Evolutionary conservation across 495 filamentous ascomycete species (phyloP).

Genomic region (Copromyces sp.): DNA sequence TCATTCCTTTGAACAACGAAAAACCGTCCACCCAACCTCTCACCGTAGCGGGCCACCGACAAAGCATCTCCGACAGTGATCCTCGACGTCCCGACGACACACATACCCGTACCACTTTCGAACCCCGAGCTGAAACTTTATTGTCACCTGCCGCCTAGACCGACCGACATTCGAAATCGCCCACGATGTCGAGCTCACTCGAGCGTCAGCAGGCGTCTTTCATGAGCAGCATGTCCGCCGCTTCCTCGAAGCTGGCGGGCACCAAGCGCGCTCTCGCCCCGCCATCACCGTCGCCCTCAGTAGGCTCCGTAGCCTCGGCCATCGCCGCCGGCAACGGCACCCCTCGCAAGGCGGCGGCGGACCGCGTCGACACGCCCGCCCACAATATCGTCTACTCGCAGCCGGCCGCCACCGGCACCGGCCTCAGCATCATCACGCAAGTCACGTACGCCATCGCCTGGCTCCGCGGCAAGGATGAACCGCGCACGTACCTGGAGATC

Average conservation of each 20-base stretch:
- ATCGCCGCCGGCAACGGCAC: constrained; percentile 28
- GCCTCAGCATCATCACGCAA: constrained; percentile 71
- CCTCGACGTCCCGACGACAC: background rate
- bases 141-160: background rate
- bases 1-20: background rate
- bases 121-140: background rate
- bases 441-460: constrained; percentile 74
- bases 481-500: constrained; percentile 63
- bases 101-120: background rate
- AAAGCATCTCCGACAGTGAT: background rate
- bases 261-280: constrained; percentile 35
- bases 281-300: constrained; percentile 29
- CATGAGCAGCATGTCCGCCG: constrained; percentile 35
- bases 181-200: constrained; percentile 40
- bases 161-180: background rate
- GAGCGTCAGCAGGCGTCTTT: constrained; percentile 40
- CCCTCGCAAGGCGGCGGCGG: constrained; percentile 34
- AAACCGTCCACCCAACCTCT: background rate
- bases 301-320: constrained; percentile 38
- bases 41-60: background rate
- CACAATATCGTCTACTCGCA: constrained; percentile 60
- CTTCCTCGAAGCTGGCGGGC: constrained; percentile 34
- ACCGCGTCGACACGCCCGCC: constrained; percentile 32
- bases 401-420: constrained; percentile 65
- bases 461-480: constrained; percentile 65